Conservation (phyloP, 2,329 filamentous ascomycete genomes). For the Phyllosticta citribraziliensis region DNA sequence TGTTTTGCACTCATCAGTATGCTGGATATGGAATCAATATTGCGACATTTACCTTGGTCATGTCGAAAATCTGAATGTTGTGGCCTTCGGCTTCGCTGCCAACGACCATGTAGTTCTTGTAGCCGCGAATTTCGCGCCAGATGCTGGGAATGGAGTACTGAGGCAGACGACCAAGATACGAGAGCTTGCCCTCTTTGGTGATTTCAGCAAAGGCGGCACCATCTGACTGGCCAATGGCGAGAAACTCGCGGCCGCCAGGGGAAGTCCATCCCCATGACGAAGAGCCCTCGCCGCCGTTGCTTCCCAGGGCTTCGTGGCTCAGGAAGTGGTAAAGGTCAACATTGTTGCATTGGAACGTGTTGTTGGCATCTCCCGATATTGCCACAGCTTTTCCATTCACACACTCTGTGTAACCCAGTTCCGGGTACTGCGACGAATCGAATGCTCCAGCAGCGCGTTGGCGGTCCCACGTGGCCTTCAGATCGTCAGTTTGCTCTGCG, state of each 20-base stretch:
- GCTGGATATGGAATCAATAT: constrained; percentile 6
- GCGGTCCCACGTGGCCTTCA: constrained; percentile 28
- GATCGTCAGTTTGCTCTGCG: constrained; percentile 15
- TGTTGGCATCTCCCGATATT: constrained; percentile 21
- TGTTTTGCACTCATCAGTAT: background rate
- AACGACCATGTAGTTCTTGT: constrained; percentile 35
- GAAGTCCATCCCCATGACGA: constrained; percentile 48
- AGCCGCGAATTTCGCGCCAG: constrained; percentile 44
- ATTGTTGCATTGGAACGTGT: constrained; percentile 31
- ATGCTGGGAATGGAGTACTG: constrained; percentile 36
- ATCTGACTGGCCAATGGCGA: constrained; percentile 45
- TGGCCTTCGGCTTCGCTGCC: constrained; percentile 34
- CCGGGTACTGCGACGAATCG: constrained; percentile 25
- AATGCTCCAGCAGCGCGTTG: constrained; percentile 25
- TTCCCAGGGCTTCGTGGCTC: constrained; percentile 44
- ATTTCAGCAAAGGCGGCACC: constrained; percentile 47
- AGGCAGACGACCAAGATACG: constrained; percentile 46
- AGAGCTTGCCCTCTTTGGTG: constrained; percentile 38
- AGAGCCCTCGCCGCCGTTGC: constrained; percentile 32
- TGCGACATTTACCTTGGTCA: constrained; percentile 34
- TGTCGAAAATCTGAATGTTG: constrained; percentile 54
- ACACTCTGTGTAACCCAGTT: constrained; percentile 25
- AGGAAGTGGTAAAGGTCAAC: constrained; percentile 49
- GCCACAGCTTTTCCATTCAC: constrained; percentile 29
- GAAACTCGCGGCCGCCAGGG: constrained; percentile 43